These are phyloP conservation scores for Daldinia decipiens DNA, from an alignment of 495 filamentous ascomycete genomes.

Conservation along the genomic window DNA sequence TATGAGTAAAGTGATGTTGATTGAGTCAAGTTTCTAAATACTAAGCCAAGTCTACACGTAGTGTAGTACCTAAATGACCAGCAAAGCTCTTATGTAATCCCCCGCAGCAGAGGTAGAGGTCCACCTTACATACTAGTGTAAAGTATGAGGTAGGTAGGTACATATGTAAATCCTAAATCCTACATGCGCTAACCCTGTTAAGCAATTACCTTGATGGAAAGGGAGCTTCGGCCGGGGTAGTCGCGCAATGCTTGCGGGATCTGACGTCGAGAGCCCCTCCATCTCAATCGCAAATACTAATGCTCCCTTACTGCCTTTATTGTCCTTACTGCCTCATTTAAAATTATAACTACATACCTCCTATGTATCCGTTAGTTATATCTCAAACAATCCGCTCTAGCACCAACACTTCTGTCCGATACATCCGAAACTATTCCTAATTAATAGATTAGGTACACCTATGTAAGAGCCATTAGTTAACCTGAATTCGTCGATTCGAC, in stretches of 20 bases:
- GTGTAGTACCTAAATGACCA: too few relatives aligned
- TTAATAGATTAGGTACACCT: not conserved
- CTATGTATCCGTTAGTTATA: too few relatives aligned
- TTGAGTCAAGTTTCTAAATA: too few relatives aligned
- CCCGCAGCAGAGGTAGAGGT: too few relatives aligned
- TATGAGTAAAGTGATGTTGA: too few relatives aligned
- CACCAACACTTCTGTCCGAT: not conserved
- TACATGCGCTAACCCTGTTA: constrained; percentile 6
- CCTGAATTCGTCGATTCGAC: not conserved
- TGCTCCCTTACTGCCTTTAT: not conserved
- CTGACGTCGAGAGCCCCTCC: constrained; percentile 41
- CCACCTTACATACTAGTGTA: too few relatives aligned
- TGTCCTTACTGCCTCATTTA: constrained; percentile 4
- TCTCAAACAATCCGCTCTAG: too few relatives aligned
- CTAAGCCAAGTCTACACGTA: too few relatives aligned
- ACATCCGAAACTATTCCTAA: not conserved
- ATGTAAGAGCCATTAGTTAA: not conserved
- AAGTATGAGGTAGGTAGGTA: too few relatives aligned
- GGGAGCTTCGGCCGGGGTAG: not conserved
- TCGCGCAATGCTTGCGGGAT: constrained; percentile 32
- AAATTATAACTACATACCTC: too few relatives aligned
- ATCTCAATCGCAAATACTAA: constrained; percentile 10
- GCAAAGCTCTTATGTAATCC: too few relatives aligned
- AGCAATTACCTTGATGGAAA: constrained; percentile 25
- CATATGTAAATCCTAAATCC: too few relatives aligned